Evolutionary conservation across 352 stramenopile species (phyloP).

Genomic region (Globisporangium cederbergense): DNA sequence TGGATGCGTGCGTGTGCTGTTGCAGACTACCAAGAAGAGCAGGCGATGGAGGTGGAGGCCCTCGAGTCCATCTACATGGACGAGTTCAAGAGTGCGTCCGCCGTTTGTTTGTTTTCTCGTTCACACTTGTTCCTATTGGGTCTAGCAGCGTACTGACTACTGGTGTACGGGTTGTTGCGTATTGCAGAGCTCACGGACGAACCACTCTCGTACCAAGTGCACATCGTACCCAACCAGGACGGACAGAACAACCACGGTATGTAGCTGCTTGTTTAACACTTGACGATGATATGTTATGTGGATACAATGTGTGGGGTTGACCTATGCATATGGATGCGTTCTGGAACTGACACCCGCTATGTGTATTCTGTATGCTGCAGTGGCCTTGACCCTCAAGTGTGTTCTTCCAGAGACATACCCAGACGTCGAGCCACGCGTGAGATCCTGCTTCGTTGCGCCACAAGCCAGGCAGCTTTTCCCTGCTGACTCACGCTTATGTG

Average conservation of each 20-base stretch:
- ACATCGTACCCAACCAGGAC: constrained; percentile 83
- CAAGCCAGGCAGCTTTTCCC: background rate
- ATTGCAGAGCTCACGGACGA: constrained; percentile 69
- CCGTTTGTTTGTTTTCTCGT: constrained; percentile 12
- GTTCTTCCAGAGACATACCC: constrained; percentile 78
- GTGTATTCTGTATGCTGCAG: constrained; percentile 20
- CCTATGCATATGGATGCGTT: background rate
- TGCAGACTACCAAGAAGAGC: constrained; percentile 85
- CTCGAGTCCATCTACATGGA: constrained; percentile 90
- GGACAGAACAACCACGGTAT: constrained; percentile 79
- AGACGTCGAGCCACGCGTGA: constrained; percentile 61
- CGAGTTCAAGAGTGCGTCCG: constrained; percentile 70
- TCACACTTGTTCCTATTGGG: background rate
- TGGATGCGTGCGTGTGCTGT: background rate
- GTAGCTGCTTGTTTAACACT: constrained; percentile 2
- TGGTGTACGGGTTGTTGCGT: background rate
- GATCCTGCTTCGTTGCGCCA: background rate
- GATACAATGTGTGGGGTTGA: background rate
- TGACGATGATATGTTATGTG: background rate
- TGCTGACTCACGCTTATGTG: background rate
- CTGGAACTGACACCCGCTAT: background rate
- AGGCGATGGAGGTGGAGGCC: constrained; percentile 87
- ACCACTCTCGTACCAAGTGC: constrained; percentile 69
- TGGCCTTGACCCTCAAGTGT: constrained; percentile 71
- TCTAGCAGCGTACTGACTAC: background rate